These are phyloP conservation scores for Rhexocercosporidium sp. DNA, from an alignment of 2,329 filamentous ascomycete species.

Conservation along the genomic window DNA sequence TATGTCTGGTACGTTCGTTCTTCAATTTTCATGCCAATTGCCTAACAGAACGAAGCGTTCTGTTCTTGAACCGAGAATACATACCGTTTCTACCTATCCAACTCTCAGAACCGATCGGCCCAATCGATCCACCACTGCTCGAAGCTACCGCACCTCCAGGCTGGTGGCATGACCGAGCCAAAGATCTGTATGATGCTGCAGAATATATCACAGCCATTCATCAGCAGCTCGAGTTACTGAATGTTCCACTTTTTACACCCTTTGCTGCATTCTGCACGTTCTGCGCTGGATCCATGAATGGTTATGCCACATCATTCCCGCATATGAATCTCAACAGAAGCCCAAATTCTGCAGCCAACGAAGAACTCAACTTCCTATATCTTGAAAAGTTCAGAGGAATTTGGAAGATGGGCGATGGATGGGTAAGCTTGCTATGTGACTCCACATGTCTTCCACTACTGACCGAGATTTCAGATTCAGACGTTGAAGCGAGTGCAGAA, in stretches of 20 bases:
- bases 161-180: constrained; percentile 49
- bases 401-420: background rate
- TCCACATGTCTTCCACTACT: background rate
- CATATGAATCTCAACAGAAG: background rate
- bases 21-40: background rate
- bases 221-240: constrained; percentile 46
- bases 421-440: background rate
- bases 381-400: background rate
- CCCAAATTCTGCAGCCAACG: background rate
- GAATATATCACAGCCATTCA: constrained; percentile 45
- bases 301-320: constrained; percentile 39
- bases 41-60: constrained; percentile 37
- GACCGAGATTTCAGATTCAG: background rate
- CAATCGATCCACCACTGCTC: constrained; percentile 48
- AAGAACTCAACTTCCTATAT: background rate
- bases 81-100: constrained; percentile 50
- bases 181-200: constrained; percentile 45
- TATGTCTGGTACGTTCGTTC: constrained; percentile 46
- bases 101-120: constrained; percentile 45
- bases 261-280: constrained; percentile 54
- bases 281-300: constrained; percentile 49
- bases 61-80: constrained; percentile 52
- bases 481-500: background rate
- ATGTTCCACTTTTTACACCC: constrained; percentile 46
- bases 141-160: constrained; percentile 45